These are phyloP conservation scores for Neurospora crassa DNA, from an alignment of 2,329 filamentous ascomycete genomes.

Conservation along the genomic window DNA sequence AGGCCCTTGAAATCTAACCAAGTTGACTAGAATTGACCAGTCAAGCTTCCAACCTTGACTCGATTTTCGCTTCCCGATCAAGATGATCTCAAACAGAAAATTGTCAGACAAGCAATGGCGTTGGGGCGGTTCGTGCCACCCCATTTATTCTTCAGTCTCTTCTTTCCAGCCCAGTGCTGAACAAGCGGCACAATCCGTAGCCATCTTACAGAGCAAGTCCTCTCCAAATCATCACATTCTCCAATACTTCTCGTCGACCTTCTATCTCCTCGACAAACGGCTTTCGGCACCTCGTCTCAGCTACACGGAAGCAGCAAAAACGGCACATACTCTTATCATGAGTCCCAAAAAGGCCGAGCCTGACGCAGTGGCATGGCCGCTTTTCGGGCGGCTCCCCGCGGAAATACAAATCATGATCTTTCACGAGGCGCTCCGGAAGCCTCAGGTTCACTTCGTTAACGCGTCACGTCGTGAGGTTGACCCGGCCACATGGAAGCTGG, in stretches of 20 bases:
- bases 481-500: neutral
- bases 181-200: neutral
- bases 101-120: neutral
- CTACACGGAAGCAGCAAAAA: neutral
- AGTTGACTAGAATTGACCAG: neutral
- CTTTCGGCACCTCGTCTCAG: neutral
- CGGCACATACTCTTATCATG: neutral
- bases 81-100: neutral
- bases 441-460: constrained; percentile 11
- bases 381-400: constrained; percentile 4
- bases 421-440: constrained; percentile 9
- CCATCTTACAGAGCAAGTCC: neutral
- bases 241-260: neutral
- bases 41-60: neutral
- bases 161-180: neutral
- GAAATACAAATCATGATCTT: constrained; percentile 17
- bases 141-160: neutral
- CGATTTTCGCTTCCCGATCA: neutral
- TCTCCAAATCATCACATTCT: neutral
- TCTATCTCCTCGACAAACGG: neutral
- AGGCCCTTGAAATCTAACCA: too few species aligned
- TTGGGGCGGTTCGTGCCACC: neutral
- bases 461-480: neutral
- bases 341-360: neutral
- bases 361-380: neutral